These are phyloP conservation scores for Jaminaea rosea DNA, from an alignment of 1,284 basidiomycete species.

Conservation along the genomic window DNA sequence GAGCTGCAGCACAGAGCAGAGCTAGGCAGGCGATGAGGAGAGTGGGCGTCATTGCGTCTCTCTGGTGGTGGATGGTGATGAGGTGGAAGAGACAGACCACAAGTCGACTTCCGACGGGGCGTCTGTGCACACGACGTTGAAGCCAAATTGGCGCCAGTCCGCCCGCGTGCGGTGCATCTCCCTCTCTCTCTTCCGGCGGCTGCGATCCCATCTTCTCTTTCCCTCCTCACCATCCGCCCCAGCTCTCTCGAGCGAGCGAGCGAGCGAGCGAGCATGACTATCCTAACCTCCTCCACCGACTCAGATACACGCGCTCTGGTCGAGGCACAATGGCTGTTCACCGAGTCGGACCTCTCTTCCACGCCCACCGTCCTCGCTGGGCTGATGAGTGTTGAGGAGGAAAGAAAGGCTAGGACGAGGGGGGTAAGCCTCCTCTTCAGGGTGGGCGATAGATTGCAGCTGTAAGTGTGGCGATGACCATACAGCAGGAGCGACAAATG, in stretches of 20 bases:
- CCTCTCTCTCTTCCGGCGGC: no score
- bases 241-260: no score
- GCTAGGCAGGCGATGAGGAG: neutral
- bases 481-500: neutral
- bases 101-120: neutral
- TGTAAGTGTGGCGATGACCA: conserved; percentile 6
- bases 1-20: no score
- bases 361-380: conserved; percentile 24
- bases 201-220: no score
- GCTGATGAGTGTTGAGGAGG: conserved; percentile 16
- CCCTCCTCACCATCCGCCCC: no score
- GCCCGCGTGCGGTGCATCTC: no score
- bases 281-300: no score
- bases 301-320: no score
- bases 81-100: neutral
- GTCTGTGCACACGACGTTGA: neutral
- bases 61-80: neutral
- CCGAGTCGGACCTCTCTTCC: conserved; percentile 16
- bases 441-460: conserved; percentile 36
- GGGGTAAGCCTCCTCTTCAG: conserved; percentile 34
- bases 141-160: no score
- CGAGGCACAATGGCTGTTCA: conserved; percentile 38
- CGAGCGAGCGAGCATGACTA: no score
- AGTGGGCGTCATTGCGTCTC: neutral
- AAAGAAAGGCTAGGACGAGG: conserved; percentile 31